These are phyloP conservation scores for Alternaria sp. DNA, from an alignment of 2,329 filamentous ascomycete genomes.

Conservation along the genomic window DNA sequence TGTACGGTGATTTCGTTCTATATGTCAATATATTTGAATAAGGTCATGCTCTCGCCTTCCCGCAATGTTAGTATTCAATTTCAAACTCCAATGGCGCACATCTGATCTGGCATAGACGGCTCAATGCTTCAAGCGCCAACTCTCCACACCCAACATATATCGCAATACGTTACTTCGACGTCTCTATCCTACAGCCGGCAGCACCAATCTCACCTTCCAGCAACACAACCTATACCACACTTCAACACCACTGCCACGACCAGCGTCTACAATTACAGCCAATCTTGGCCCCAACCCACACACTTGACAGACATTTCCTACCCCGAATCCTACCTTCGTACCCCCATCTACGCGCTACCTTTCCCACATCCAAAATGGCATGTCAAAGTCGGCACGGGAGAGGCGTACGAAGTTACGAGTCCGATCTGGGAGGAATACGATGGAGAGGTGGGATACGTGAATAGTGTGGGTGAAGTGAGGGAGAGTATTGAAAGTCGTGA, in stretches of 20 bases:
- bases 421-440: slow-evolving; percentile 21
- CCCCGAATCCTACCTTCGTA: slow-evolving; percentile 20
- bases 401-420: slow-evolving; percentile 8
- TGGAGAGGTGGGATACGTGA: neutral
- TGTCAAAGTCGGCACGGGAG: neutral
- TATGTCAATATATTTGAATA: neutral
- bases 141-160: too few relatives aligned
- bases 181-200: neutral
- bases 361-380: slow-evolving; percentile 25
- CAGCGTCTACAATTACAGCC: neutral
- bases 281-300: neutral
- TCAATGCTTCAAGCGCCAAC: too few relatives aligned
- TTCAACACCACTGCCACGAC: neutral
- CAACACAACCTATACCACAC: neutral
- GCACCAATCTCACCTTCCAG: neutral
- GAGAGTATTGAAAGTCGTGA: slow-evolving; percentile 10
- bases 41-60: too few relatives aligned
- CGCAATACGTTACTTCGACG: too few relatives aligned
- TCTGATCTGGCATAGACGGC: neutral
- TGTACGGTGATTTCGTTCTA: too few relatives aligned
- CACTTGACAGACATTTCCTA: slow-evolving; percentile 9
- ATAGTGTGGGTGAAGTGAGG: slow-evolving; percentile 7
- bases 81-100: neutral
- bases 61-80: too few relatives aligned
- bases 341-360: slow-evolving; percentile 9